Percentiles rank a stretch among this genome's conserved stretches.
These are phyloP conservation scores for Moesziomyces aphidis DNA, from an alignment of 1,284 basidiomycete species.

Conservation along the genomic window DNA sequence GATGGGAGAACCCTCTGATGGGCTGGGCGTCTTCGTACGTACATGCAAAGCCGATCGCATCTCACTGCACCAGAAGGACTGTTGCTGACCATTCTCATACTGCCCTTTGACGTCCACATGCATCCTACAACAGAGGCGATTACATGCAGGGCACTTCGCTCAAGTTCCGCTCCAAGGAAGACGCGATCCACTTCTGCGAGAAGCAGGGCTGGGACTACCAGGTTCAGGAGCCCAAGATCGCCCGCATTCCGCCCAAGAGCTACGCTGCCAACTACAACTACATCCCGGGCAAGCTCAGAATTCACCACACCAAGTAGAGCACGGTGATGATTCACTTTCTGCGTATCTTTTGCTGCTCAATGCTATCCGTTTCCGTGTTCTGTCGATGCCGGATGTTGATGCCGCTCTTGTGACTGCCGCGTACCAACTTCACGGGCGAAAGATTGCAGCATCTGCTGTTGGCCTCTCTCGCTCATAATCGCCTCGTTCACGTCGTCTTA, in stretches of 20 bases:
- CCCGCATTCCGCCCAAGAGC: conserved; percentile 75
- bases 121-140: conserved; percentile 77
- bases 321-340: neutral
- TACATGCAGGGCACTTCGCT: conserved; percentile 95
- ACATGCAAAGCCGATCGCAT: neutral
- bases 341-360: conserved; percentile 1
- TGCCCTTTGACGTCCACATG: neutral
- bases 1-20: conserved; percentile 99
- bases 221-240: conserved; percentile 68
- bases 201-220: conserved; percentile 68
- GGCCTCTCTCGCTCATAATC: neutral
- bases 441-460: no score
- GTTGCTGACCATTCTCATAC: conserved; percentile 3
- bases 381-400: neutral
- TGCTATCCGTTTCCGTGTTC: conserved; percentile 3
- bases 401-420: neutral
- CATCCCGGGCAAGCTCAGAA: conserved; percentile 82
- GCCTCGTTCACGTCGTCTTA: neutral
- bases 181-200: conserved; percentile 86
- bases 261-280: conserved; percentile 86
- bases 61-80: no score
- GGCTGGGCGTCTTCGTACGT: conserved; percentile 78
- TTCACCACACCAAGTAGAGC: conserved; percentile 90
- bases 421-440: no score
- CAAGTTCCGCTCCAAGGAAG: conserved; percentile 88